These are phyloP conservation scores for Geotrichum restrictum DNA, from an alignment of 1,139 yeast species.

Conservation along the genomic window DNA sequence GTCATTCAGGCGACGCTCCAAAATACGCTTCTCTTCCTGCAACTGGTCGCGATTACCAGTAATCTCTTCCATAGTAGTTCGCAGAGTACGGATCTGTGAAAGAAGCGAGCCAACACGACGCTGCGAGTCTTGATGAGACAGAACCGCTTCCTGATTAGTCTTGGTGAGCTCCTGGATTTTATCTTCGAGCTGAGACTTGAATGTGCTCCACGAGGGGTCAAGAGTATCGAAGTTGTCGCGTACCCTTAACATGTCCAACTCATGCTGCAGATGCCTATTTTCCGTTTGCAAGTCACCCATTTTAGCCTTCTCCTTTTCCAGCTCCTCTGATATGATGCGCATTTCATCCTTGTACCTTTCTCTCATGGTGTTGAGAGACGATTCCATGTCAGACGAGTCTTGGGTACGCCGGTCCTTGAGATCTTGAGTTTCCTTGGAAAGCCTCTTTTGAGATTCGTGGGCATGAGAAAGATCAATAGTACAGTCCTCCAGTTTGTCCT, in stretches of 20 bases:
- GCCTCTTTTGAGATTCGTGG: slow-evolving; percentile 44
- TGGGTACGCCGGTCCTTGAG: slow-evolving; percentile 31
- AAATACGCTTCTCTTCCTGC: slow-evolving; percentile 37
- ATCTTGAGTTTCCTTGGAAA: slow-evolving; percentile 48
- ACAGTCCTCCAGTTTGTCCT: slow-evolving; percentile 57
- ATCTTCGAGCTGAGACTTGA: slow-evolving; percentile 49
- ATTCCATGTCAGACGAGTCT: slow-evolving; percentile 30
- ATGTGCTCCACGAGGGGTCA: slow-evolving; percentile 39
- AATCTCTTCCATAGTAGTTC: slow-evolving; percentile 39
- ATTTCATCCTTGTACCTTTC: slow-evolving; percentile 53
- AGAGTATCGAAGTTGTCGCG: slow-evolving; percentile 21
- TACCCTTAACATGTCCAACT: slow-evolving; percentile 45
- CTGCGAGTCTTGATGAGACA: slow-evolving; percentile 41
- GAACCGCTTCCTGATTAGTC: slow-evolving; percentile 46
- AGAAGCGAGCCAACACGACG: slow-evolving; percentile 36
- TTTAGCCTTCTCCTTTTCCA: slow-evolving; percentile 53
- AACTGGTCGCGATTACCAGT: slow-evolving; percentile 40
- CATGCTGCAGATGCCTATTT: slow-evolving; percentile 57
- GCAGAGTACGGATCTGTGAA: slow-evolving; percentile 37
- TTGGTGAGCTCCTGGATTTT: slow-evolving; percentile 50
- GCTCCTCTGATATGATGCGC: slow-evolving; percentile 53
- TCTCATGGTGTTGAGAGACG: slow-evolving; percentile 36
- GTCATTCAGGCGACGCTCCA: slow-evolving; percentile 38
- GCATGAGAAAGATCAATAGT: slow-evolving; percentile 53
- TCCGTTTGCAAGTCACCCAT: slow-evolving; percentile 53